Percentiles rank a stretch among this genome's conserved stretches.
phyloP scores from a whole-genome alignment of 2,329 filamentous ascomycete genomes.

The Ophiostoma piceae region DNA sequence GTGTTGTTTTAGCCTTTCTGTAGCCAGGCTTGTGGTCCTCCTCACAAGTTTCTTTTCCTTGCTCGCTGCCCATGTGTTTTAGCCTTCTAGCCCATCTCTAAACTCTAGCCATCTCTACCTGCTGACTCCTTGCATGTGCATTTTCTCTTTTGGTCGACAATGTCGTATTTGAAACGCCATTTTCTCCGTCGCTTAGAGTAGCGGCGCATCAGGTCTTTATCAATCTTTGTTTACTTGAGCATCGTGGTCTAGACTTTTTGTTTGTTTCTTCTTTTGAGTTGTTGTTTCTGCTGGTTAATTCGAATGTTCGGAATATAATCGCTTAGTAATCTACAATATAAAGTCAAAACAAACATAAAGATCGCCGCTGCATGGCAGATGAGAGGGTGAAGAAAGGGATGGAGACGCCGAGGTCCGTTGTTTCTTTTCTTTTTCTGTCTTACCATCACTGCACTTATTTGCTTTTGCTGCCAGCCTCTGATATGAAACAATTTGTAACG shows the following conservation, averaged over 20 bases:
- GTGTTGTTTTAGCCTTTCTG: not conserved
- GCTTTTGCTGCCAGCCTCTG: not conserved
- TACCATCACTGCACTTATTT: not conserved
- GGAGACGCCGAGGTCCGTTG: constrained; percentile 1
- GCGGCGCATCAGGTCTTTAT: not conserved
- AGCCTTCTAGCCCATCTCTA: not conserved
- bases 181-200: constrained; percentile 15
- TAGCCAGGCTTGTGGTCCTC: not conserved
- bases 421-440: not conserved
- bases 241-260: not conserved
- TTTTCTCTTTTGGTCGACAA: constrained; percentile 10
- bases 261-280: not conserved
- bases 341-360: not conserved
- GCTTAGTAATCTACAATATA: not conserved
- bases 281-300: not conserved
- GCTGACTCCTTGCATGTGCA: constrained; percentile 4
- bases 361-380: not conserved
- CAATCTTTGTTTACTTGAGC: not conserved
- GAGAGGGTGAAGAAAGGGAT: constrained; percentile 6
- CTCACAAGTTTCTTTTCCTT: not conserved
- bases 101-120: not conserved
- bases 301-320: not conserved
- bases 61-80: not conserved
- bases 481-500: constrained; percentile 1
- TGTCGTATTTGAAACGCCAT: constrained; percentile 12